Evolutionary conservation across 2,329 filamentous ascomycete genomes (phyloP), one percentile per base, ranked within the genome.

Genomic region (Nothophoma quercina): DNA sequence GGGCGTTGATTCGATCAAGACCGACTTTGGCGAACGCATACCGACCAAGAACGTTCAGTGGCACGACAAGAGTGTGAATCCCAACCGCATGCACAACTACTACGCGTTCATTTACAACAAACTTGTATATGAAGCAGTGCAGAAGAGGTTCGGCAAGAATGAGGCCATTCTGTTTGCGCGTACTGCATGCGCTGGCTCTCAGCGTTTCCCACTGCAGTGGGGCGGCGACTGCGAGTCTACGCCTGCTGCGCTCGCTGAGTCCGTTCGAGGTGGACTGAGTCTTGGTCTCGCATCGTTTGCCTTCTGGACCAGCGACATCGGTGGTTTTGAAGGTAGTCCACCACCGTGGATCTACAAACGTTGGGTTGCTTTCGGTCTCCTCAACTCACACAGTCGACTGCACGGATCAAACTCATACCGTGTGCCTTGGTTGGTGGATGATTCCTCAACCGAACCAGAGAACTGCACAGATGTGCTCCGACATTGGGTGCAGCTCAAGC

Each of bases 221-320:
- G 88, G 88, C 26, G 88, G 88, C 47, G 88, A 91, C 75, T 90
- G 87, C 70, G 88, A 91, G 72, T 88, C 84, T 23, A 90, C 88
- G 1, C 85, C 87, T 35, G 86, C 88, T 64, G 88, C 87, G 13
- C 87, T 91, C 78, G 88, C 86, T 3, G 88, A 91, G 74, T 88
- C 85, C 1, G 73, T 89, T 6, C 84, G 87, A 7, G 87, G 87
- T 12, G 87, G 87, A 0, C 74, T 89, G 1, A 83, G 82, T 7
- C 79, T 89, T 34, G 84, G 85, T 12, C 75, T 89, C 1, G 85
- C 81, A 35, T 86, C 86, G 2, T 88, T 85, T 69, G 81, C 83
- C 10, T 89, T 85, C 73, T 89, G 87, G 86, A 85, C 84, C 26
- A 85, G 84, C 58, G 87, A 89, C 65, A 89, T 89, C 60, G 87